Conservation (phyloP, 2,329 filamentous ascomycete genomes). For the Aspergillus terreus region DNA sequence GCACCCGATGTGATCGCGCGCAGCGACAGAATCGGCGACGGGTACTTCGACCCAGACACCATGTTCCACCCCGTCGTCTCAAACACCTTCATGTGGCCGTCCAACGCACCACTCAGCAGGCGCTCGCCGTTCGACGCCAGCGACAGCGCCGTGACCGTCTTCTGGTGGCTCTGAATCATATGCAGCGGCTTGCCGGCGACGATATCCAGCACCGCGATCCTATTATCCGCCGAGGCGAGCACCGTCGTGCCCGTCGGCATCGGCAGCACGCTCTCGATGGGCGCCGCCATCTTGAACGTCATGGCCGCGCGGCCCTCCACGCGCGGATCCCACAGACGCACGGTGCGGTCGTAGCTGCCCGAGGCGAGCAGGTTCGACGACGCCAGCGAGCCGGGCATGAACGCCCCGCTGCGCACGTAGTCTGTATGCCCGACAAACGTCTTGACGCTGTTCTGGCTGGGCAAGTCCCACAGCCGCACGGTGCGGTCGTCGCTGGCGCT, state of each 20-base stretch:
- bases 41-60: constrained; percentile 90
- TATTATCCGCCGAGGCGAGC: constrained; percentile 77
- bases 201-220: constrained; percentile 87
- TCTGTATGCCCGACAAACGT: constrained; percentile 85
- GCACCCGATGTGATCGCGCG: constrained; percentile 67
- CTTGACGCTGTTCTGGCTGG: constrained; percentile 69
- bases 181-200: constrained; percentile 85
- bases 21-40: constrained; percentile 82
- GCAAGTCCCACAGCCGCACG: constrained; percentile 90
- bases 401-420: constrained; percentile 84
- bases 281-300: constrained; percentile 90
- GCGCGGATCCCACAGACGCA: constrained; percentile 88
- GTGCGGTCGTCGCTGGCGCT: constrained; percentile 90
- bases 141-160: constrained; percentile 87
- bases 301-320: constrained; percentile 69
- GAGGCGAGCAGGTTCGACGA: constrained; percentile 72
- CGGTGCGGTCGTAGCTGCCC: constrained; percentile 91
- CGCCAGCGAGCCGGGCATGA: constrained; percentile 67
- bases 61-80: constrained; percentile 95
- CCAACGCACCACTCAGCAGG: constrained; percentile 81
- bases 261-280: constrained; percentile 83
- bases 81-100: constrained; percentile 96
- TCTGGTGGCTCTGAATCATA: constrained; percentile 90
- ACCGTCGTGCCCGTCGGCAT: constrained; percentile 83
- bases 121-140: constrained; percentile 76